Base-by-base conservation (phyloP, 2,329 filamentous ascomycete species). In the Metarhizium album region DNA sequence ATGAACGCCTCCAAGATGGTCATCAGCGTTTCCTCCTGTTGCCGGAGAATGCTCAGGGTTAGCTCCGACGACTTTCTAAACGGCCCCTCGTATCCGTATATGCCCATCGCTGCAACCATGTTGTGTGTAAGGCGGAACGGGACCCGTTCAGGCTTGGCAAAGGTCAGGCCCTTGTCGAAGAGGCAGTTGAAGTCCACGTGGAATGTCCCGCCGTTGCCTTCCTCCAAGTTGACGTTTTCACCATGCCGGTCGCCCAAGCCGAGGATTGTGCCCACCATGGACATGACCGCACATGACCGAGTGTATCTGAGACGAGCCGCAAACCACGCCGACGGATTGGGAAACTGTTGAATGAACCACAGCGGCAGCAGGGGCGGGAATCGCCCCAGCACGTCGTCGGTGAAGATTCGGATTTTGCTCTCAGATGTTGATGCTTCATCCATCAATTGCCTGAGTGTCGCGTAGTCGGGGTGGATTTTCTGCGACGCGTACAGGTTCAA, bases 171-270 rank as follows among this genome's bases (percentile, higher is more conserved):
- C 63, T 98, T 98, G 73, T 98, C 94, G 66, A 99, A 99, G 4
- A 98, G 82, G 67, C 94, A 98, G 70, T 98, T 98, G 76, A 99
- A 98, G 70, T 98, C 93, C 45, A 99, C 94, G 68, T 99, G 93
- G 68, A 98, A 87, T 2, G 95, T 83, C 48, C 91, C 91, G 43
- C 94, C 93, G 57, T 90, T 94, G 51, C 87, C 86, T 70, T 97
- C 89, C 67, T 97, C 90, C 31, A 98, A 82, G 29, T 96, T 80
- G 50, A 99, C 88, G 67, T 99, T 99, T 67, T 98, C 93, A 52
- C 91, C 91, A 69, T 99, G 93, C 3, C 93, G 84, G 68, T 99
- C 93, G 38, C 93, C 93, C 0, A 99, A 75, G 0, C 86, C 93
- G 4, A 99, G 78, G 46, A 97, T 90, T 51, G 95, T 94, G 47